These are phyloP conservation scores for Colletotrichum nymphaeae DNA, from an alignment of 2,329 filamentous ascomycete genomes.

Conservation along the genomic window DNA sequence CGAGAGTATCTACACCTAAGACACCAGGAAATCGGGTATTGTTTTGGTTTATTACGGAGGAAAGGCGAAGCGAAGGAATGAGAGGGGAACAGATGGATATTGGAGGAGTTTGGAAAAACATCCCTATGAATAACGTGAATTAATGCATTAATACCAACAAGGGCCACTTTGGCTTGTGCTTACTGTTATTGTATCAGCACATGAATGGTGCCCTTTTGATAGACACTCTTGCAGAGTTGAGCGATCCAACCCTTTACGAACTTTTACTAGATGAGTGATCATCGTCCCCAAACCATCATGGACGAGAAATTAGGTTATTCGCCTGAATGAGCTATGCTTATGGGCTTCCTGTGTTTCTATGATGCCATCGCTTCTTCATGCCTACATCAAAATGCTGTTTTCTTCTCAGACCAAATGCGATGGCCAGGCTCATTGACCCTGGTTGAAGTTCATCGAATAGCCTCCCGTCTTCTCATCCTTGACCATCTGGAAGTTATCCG, in stretches of 20 bases:
- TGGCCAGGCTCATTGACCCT: slow-evolving; percentile 40
- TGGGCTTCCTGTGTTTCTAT: too few species aligned
- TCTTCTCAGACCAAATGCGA: background rate
- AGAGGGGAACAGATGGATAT: background rate
- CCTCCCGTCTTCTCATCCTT: slow-evolving; percentile 91
- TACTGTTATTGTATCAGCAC: background rate
- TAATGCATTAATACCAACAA: slow-evolving; percentile 21
- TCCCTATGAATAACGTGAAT: slow-evolving; percentile 10
- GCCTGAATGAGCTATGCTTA: too few species aligned
- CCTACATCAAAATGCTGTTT: too few species aligned
- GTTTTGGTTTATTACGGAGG: too few species aligned
- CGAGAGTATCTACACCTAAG: slow-evolving; percentile 84
- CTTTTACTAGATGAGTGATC: too few species aligned
- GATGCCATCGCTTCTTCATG: too few species aligned
- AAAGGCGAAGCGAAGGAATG: slow-evolving; percentile 45
- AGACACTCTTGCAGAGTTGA: background rate
- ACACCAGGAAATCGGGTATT: too few species aligned
- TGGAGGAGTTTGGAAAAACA: too few species aligned
- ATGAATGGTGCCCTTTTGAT: background rate
- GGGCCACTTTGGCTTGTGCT: background rate
- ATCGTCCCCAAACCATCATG: too few species aligned
- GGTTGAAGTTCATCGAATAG: slow-evolving; percentile 91
- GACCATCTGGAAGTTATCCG: slow-evolving; percentile 93
- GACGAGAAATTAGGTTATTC: too few species aligned
- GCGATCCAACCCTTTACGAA: too few species aligned